Base-by-base conservation (phyloP, 371 early-diverging fungal genomes). In the Mortierella sp. region DNA sequence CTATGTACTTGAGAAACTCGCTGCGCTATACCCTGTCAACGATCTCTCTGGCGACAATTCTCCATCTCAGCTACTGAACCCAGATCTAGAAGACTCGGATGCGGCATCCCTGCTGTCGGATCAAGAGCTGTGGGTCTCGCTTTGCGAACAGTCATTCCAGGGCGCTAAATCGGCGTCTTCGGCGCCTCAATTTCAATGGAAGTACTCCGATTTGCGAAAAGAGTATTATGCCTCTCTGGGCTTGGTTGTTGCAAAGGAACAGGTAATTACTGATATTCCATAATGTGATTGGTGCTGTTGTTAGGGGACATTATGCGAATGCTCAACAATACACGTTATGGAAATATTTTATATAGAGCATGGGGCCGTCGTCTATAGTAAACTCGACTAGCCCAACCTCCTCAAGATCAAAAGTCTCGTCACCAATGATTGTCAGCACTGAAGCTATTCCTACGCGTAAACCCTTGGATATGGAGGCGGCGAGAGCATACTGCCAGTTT, bases 151-250 rank as follows among this genome's bases (percentile, higher is more conserved):
- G 6, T 81, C 81, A 3, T 75, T 81, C 63, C 72, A 75, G 32
- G 76, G 75, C 52, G 65, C 62, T 4, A 38, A 63, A 58, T 48
- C 72, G 15, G 45, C 57, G 3, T 52, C 72, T 15, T 58, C 72
- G 1, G 77, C 79, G 47, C 76, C 83, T 13, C 85, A 74, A 40
- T 85, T 85, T 67, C 83, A 80, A 45, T 85, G 85, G 85, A 85
- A 85, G 67, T 48, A 74, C 41, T 85, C 85, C 4, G 47, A 61
- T 16, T 59, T 85, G 47, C 70, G 85, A 52, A 80, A 73, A 53
- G 73, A 83, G 32, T 85, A 77, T 50, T 85, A 85, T 61, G 74
- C 81, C 4, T 76, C 81, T 4, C 50, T 85, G 21, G 85, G 85
- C 40, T n/a, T 84, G 28, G 63, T 65, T 21, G 62, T 66, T 5